Base-by-base conservation (phyloP, 2,329 filamentous ascomycete species). In the Mycosphaerella sp. region DNA sequence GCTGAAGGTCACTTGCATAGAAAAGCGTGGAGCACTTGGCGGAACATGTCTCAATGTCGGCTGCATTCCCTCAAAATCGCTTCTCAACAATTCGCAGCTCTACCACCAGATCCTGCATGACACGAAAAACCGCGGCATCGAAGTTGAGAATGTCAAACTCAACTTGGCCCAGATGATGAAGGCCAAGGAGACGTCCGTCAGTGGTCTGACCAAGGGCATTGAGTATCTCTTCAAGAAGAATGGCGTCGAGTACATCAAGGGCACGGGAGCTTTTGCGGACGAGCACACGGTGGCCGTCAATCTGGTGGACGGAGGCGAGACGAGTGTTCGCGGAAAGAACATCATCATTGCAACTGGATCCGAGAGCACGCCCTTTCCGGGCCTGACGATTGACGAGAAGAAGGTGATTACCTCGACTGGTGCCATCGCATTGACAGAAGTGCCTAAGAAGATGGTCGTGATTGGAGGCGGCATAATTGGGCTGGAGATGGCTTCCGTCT, bases 171-270 rank as follows among this genome's bases (percentile, higher is more conserved):
- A 93, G 72, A 89, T 98, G 82, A 96, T 98, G 90, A 95, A 96
- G 78, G 90, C 93, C 54, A 98, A 98, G 78, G 91, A 98, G 46
- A 86, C 83, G 32, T 94, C 93, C 46, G 93, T 98, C 57, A 73
- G 76, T 36, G 83, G 89, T 44, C 76, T 98, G 61, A 98, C 93
- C 61, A 97, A 97, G 79, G 93, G 93, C 71, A 87, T 98, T 60
- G 93, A 98, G 74, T 98, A 91, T 71, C 79, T 98, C 58, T 86
- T 98, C 75, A 97, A 97, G 84, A 97, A 98, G 81, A 98, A 98
- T 76, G 88, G 89, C 59, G 93, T 96, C 61, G 89, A 97, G 70
- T 98, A 97, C 74, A 80, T 97, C 76, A 96, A 96, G 79, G 93
- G 93, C 63, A 83, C 88, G 45, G 54, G 62, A 35, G 49, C 49